Base-by-base conservation (phyloP, 148 eudicot species). In the Drosera capensis region DNA sequence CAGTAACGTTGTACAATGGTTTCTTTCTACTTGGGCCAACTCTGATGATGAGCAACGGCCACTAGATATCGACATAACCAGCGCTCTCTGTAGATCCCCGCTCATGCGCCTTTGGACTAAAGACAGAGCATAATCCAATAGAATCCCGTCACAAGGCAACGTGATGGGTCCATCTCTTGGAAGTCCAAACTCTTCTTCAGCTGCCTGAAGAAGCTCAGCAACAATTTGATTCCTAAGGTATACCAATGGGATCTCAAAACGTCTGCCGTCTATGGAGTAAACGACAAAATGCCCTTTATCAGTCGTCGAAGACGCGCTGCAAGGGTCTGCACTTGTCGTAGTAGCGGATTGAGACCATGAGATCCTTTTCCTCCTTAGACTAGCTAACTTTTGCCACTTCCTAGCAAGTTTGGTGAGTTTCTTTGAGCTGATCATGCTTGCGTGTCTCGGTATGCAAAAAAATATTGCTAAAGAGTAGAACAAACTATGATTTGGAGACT, bases 141-240 rank as follows among this genome's bases (percentile, higher is more conserved):
- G 63, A 14, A 46, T 25, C 8, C 70, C 51, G 30, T 65, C 74
- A 44, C 71, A 68, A 28, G 71, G 71, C 52, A 76, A 38, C 3
- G 48, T 59, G 37, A 76, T 76, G 1, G 72, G 72, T 5, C 72
- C 70, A 18, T 65, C 41, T 15, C 52, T 60, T 5, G 51, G 45
- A 23, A 58, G 35, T 20, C 83, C 78, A 53, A 55, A 72, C 54
- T 66, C 72, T 31, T 69, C 83, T 48, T 60, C 75, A 7, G 71
- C 63, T 51, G 67, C 14, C n/a, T 6, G 14, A 14, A 46, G 50
- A 5, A 46, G 31, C 31, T 25, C n/a, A 15, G 7, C 18, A 18
- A 2, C 3, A 7, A 16, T 46, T 15, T 46, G 20, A 18, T 25
- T 26, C 17, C 29, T 20, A 1, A 25, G 36, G 15, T 2, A 46